Base-by-base conservation (phyloP, 176 grass and related monocot species). In the Poa annua region DNA sequence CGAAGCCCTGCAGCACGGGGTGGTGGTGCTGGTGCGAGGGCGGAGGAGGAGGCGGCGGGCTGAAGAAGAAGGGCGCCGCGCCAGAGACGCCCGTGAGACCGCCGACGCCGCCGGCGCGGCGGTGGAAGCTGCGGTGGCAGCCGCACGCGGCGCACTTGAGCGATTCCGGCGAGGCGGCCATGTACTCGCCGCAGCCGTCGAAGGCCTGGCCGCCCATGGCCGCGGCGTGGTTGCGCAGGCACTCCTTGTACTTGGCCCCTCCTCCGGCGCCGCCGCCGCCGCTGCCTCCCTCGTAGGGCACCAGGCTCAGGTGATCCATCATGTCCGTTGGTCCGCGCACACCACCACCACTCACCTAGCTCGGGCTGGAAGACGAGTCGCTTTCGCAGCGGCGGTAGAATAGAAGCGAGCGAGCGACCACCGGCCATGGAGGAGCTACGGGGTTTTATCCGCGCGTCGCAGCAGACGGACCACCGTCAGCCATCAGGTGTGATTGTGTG, bases 181-280 rank as follows among this genome's bases (percentile, higher is more conserved):
- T 91, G 96, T 93, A 98, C 88, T 98, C 90, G 9, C 90, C 96
- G 76, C 96, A 98, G 63, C 96, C 96, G 57, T 98, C 96, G 41
- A 88, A 93, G 16, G 92, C 90, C 54, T 90, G 91, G 19, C 96
- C 92, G 49, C 92, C 96, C 24, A 98, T 91, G 74, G 92, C 71
- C 13, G 92, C 92, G 10, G 96, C 96, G 88, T 98, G 96, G 96
- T 98, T 98, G 88, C 91, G 94, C 80, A 95, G 86, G 90, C 96
- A 98, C 81, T 98, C 96, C 83, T 88, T 93, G 92, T 98, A 98
- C 84, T 86, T 95, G 4, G 24, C 55, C 3, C 32, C 47, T 0
- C 17, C 59, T 0, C 34, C 80, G 11, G 11, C 34, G 7, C 16
- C 71, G 1, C 78, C 82, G 60, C 66, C 55, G 71, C 39, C 38